Percentiles rank a stretch among this genome's conserved stretches.
phyloP scores from a whole-genome alignment of 1,284 basidiomycete genomes.

The Ustilago sp. region DNA sequence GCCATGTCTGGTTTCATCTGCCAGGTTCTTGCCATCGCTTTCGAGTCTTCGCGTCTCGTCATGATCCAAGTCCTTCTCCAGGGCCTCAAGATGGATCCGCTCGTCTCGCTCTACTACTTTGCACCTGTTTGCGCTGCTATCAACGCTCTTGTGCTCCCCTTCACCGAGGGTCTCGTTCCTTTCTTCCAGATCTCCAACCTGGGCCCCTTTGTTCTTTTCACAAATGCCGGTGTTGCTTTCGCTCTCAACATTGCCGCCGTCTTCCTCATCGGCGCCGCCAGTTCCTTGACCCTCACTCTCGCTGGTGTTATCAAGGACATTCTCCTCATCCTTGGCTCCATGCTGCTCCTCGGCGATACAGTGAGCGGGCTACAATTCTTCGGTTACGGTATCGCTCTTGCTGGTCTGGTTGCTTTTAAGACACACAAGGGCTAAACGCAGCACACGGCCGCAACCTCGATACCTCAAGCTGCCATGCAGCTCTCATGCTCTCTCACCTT shows the following conservation, averaged over 20 bases:
- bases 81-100: conserved; percentile 93
- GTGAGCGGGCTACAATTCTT: conserved; percentile 88
- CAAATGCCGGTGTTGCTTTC: conserved; percentile 90
- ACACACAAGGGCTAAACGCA: conserved; percentile 75
- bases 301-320: conserved; percentile 96
- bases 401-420: conserved; percentile 83
- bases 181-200: conserved; percentile 81
- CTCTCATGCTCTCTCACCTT: background rate
- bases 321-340: conserved; percentile 88
- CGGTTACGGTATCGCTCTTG: conserved; percentile 87
- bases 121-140: conserved; percentile 82
- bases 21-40: conserved; percentile 73
- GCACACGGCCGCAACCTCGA: background rate
- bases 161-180: conserved; percentile 89
- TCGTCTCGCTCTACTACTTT: conserved; percentile 90
- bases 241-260: conserved; percentile 92
- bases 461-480: background rate
- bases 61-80: conserved; percentile 97
- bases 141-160: conserved; percentile 84
- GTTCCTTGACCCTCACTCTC: conserved; percentile 88
- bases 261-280: conserved; percentile 89
- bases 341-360: conserved; percentile 81
- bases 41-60: conserved; percentile 89
- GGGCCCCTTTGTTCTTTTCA: conserved; percentile 81
- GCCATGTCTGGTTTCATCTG: conserved; percentile 84